Evolutionary conservation across 1,284 basidiomycete genomes (phyloP).

Genomic region (Ustilago loliicola): DNA sequence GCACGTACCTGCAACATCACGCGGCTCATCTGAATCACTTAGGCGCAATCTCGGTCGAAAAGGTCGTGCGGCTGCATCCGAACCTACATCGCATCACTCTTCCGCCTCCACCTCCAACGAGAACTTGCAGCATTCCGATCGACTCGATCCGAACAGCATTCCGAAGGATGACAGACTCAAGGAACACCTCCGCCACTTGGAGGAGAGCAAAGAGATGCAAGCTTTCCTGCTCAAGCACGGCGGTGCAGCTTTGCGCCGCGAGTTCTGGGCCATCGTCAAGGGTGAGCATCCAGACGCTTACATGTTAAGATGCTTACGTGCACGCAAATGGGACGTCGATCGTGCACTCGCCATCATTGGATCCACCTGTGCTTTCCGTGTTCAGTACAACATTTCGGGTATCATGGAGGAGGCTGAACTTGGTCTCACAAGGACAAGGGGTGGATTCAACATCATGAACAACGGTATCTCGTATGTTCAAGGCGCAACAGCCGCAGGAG

Average conservation of each 20-base stretch:
- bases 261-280: conserved; percentile 66
- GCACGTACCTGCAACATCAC: conserved; percentile 15
- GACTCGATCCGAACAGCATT: conserved; percentile 14
- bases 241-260: conserved; percentile 53
- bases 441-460: conserved; percentile 61
- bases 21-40: conserved; percentile 30
- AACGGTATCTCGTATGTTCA: conserved; percentile 63
- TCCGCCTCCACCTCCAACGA: conserved; percentile 40
- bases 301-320: conserved; percentile 71
- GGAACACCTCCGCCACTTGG: conserved; percentile 59
- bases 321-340: conserved; percentile 67
- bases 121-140: conserved; percentile 7
- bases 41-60: conserved; percentile 26
- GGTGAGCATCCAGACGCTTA: conserved; percentile 67
- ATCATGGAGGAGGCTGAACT: conserved; percentile 58
- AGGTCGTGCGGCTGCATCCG: conserved; percentile 28
- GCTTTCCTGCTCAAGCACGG: conserved; percentile 60
- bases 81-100: conserved; percentile 19
- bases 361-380: conserved; percentile 50
- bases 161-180: conserved; percentile 64
- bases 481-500: conserved; percentile 56
- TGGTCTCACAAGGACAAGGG: conserved; percentile 52
- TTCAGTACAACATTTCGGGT: conserved; percentile 54
- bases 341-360: conserved; percentile 63
- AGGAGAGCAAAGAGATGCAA: conserved; percentile 66